A percentile compares a stretch with the other conserved stretches of the same genome.
These are phyloP conservation scores for Petunia hybrid DNA, from an alignment of 305 asterid species.

Conservation along the genomic window DNA sequence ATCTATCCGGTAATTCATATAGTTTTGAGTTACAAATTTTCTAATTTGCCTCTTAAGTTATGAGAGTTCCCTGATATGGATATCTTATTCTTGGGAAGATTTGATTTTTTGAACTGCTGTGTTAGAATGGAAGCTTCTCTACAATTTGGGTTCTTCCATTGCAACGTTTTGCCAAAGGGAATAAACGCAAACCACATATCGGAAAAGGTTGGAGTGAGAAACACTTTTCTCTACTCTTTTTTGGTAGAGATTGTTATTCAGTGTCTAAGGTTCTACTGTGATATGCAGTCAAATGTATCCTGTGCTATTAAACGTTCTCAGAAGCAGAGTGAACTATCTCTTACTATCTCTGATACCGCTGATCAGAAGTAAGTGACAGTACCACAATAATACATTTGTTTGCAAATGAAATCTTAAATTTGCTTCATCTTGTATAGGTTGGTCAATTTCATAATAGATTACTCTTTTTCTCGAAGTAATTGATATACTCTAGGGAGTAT, in stretches of 20 bases:
- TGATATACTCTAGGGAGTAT: neutral
- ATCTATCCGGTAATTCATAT: neutral
- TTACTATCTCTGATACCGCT: slow-evolving; percentile 35
- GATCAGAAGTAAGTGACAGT: slow-evolving; percentile 45
- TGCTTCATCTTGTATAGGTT: neutral
- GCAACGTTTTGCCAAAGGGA: slow-evolving; percentile 37
- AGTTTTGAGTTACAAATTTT: neutral
- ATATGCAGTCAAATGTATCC: slow-evolving; percentile 35
- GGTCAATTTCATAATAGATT: neutral
- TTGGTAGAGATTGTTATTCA: neutral
- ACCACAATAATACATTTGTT: neutral
- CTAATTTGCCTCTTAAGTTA: neutral
- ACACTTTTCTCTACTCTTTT: slow-evolving; percentile 17
- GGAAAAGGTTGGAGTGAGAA: slow-evolving; percentile 41
- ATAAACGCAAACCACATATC: slow-evolving; percentile 26
- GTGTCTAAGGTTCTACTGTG: slow-evolving; percentile 21
- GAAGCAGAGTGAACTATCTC: slow-evolving; percentile 38
- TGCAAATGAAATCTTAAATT: neutral
- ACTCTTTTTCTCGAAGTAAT: neutral
- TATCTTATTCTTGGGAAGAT: slow-evolving; percentile 1
- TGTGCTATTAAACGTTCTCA: slow-evolving; percentile 38
- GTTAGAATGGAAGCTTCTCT: slow-evolving; percentile 38
- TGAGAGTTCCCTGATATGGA: neutral
- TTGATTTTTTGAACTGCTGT: slow-evolving; percentile 37
- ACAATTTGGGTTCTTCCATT: slow-evolving; percentile 31